Percentiles rank a stretch among this genome's conserved stretches.
These are phyloP conservation scores for Aspergillus sp. DNA, from an alignment of 2,329 filamentous ascomycete species.

Conservation along the genomic window DNA sequence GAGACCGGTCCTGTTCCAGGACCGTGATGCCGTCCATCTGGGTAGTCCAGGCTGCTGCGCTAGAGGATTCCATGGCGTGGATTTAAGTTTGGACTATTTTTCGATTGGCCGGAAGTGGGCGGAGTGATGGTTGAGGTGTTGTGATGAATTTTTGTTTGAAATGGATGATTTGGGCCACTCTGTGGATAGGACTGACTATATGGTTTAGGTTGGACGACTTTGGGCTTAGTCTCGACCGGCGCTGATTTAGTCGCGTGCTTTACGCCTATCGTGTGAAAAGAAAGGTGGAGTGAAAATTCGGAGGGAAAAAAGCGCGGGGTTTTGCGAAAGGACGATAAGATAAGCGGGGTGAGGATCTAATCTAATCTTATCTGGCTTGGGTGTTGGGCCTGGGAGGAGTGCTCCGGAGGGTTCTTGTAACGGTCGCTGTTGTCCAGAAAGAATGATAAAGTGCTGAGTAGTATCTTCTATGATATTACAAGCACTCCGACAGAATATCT, in stretches of 20 bases:
- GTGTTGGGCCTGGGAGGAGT: not conserved
- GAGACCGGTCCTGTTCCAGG: constrained; percentile 15
- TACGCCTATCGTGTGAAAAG: not conserved
- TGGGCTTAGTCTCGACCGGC: not conserved
- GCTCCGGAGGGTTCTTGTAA: not conserved
- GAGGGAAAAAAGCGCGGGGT: not conserved
- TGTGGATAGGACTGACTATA: not conserved
- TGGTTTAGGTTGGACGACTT: not conserved
- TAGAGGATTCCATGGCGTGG: not conserved
- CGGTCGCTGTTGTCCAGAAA: not conserved
- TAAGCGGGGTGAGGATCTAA: not conserved
- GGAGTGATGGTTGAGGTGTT: not conserved
- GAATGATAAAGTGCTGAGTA: not conserved
- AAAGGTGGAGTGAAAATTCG: not conserved
- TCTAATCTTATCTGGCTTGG: constrained; percentile 7
- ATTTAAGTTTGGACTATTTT: not conserved
- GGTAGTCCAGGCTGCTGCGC: not conserved
- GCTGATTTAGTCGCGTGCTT: not conserved
- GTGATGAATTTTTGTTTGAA: not conserved
- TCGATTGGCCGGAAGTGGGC: not conserved
- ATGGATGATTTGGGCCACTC: not conserved
- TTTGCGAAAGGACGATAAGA: not conserved
- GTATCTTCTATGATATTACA: too few species aligned
- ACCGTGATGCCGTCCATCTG: constrained; percentile 5
- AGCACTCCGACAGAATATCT: too few species aligned